Conservation (phyloP, 441 rosid genomes). For the Isatis lusitanica region DNA sequence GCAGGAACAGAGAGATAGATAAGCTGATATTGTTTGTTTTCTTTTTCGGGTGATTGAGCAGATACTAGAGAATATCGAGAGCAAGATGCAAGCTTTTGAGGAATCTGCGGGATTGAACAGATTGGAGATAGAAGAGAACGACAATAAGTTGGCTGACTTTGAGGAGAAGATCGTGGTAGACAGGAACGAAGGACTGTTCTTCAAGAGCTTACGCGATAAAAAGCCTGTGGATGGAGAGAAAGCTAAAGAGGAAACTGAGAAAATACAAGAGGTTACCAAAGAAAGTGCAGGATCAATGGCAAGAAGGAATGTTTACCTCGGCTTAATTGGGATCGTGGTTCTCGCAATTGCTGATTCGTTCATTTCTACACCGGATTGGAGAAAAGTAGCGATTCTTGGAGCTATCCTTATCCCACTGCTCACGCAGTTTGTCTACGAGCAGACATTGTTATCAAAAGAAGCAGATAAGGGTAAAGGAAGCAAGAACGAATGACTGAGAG, state of each 20-base stretch:
- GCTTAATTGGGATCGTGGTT: slow-evolving; percentile 50
- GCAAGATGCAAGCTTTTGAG: slow-evolving; percentile 83
- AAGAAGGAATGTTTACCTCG: slow-evolving; percentile 72
- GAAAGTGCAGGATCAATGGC: slow-evolving; percentile 58
- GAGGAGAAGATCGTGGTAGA: slow-evolving; percentile 69
- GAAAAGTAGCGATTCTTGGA: slow-evolving; percentile 83
- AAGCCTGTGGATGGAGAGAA: slow-evolving; percentile 48
- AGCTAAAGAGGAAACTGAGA: slow-evolving; percentile 60
- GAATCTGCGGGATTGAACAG: slow-evolving; percentile 70
- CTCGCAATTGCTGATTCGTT: slow-evolving; percentile 64
- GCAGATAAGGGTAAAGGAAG: slow-evolving; percentile 41
- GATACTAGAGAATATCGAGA: slow-evolving; percentile 86
- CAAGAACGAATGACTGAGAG: slow-evolving; percentile 34
- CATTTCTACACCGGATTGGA: slow-evolving; percentile 73
- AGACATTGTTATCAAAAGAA: slow-evolving; percentile 60
- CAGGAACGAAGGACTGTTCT: slow-evolving; percentile 85
- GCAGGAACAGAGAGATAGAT: slow-evolving; percentile 1
- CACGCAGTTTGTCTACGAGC: slow-evolving; percentile 68
- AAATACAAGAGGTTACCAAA: slow-evolving; percentile 50
- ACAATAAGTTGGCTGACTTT: slow-evolving; percentile 60
- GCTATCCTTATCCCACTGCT: slow-evolving; percentile 73
- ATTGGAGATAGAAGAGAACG: slow-evolving; percentile 65
- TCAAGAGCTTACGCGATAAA: slow-evolving; percentile 66
- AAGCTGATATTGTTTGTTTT: not conserved
- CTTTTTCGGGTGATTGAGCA: slow-evolving; percentile 38